Conservation (phyloP, 2,329 filamentous ascomycete genomes). For the Cladosporium austrohemisphaericum region DNA sequence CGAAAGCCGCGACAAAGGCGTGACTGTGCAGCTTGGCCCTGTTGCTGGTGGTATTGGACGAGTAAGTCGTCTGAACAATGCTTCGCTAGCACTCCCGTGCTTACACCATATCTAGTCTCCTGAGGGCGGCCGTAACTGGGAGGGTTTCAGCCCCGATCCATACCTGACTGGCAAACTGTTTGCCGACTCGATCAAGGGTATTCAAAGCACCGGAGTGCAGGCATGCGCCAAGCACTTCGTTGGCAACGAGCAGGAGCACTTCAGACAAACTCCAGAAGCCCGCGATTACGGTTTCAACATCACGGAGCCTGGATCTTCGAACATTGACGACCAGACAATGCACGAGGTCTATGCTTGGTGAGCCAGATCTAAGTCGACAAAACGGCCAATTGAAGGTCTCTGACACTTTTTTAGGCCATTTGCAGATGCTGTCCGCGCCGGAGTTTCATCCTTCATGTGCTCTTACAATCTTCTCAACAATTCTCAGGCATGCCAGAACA, state of each 20-base stretch:
- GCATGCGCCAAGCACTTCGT: slow-evolving; percentile 52
- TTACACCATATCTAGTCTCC: slow-evolving; percentile 41
- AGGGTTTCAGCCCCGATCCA: slow-evolving; percentile 45
- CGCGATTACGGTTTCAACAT: slow-evolving; percentile 36
- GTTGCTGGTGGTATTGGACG: slow-evolving; percentile 72
- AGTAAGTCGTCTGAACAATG: slow-evolving; percentile 20
- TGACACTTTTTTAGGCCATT: slow-evolving; percentile 56
- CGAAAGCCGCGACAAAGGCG: slow-evolving; percentile 60
- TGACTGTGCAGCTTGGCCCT: slow-evolving; percentile 52
- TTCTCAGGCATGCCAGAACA: slow-evolving; percentile 67
- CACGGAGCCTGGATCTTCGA: slow-evolving; percentile 54
- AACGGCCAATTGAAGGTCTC: too few species aligned
- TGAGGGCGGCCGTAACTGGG: slow-evolving; percentile 69
- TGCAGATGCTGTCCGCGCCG: slow-evolving; percentile 70
- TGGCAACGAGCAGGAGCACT: slow-evolving; percentile 60
- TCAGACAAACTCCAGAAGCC: slow-evolving; percentile 33
- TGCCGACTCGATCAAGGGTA: slow-evolving; percentile 38
- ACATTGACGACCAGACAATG: slow-evolving; percentile 71
- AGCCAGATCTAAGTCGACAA: slow-evolving; percentile 70
- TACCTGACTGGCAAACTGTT: slow-evolving; percentile 42
- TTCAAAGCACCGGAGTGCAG: slow-evolving; percentile 42
- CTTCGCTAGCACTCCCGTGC: background rate
- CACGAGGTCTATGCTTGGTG: slow-evolving; percentile 81
- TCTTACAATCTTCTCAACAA: slow-evolving; percentile 60
- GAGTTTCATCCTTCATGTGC: slow-evolving; percentile 83